Evolutionary conservation across 1,139 yeast species (phyloP).

Genomic region (Meyerozyma guilliermondii): DNA sequence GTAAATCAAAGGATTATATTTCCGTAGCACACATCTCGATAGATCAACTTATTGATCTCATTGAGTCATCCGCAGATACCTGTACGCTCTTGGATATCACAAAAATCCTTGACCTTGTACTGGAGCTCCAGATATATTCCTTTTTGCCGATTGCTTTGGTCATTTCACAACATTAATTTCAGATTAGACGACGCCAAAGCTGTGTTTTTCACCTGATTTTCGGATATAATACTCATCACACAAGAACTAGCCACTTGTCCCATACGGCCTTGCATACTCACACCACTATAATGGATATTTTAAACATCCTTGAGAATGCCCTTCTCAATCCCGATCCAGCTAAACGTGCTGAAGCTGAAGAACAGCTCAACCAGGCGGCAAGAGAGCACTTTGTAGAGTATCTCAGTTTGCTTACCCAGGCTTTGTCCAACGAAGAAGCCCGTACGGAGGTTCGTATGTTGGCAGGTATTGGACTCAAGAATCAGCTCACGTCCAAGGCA

Average conservation of each 20-base stretch:
- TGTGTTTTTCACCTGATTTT: not conserved
- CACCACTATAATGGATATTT: constrained; percentile 52
- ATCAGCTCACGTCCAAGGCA: constrained; percentile 81
- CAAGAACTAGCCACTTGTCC: not conserved
- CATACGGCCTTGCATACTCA: not conserved
- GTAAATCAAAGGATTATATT: not conserved
- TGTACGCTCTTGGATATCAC: not conserved
- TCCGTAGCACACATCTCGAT: not conserved
- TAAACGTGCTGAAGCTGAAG: constrained; percentile 76
- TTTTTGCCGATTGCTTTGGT: not conserved
- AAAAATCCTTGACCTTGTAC: not conserved
- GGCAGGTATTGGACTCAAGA: constrained; percentile 85
- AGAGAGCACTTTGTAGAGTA: constrained; percentile 71
- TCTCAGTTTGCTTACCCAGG: constrained; percentile 64
- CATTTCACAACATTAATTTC: not conserved
- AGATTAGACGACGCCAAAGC: not conserved
- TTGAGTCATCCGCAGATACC: not conserved
- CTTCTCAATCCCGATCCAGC: constrained; percentile 61
- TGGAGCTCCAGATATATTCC: not conserved
- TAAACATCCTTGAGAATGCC: constrained; percentile 73
- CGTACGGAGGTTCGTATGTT: constrained; percentile 84
- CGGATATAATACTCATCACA: not conserved
- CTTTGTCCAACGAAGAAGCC: constrained; percentile 61
- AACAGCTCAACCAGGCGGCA: constrained; percentile 68
- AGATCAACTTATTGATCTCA: not conserved